Evolutionary conservation across 192 early-diverging fungal species (phyloP).

Genomic region (Backusella tarrabulga): DNA sequence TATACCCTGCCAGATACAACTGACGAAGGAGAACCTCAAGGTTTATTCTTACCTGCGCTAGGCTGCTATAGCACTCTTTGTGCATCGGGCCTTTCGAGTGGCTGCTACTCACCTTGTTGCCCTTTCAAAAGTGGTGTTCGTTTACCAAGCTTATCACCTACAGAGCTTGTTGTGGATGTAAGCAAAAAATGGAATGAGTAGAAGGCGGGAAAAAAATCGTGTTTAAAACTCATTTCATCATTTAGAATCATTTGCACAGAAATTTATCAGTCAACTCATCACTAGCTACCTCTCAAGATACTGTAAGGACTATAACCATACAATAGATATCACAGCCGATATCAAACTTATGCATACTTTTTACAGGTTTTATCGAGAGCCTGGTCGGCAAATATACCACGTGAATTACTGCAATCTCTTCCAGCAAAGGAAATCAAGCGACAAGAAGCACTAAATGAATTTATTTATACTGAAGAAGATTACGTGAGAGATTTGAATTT

Average conservation of each 20-base stretch:
- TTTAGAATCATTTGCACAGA: background rate
- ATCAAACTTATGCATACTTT: background rate
- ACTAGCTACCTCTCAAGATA: conserved; percentile 23
- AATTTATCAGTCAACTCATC: conserved; percentile 32
- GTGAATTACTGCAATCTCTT: conserved; percentile 64
- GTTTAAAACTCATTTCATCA: background rate
- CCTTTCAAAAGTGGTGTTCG: conserved; percentile 13
- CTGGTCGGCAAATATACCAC: conserved; percentile 79
- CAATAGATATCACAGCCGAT: background rate
- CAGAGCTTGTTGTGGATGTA: background rate
- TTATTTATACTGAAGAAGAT: conserved; percentile 89
- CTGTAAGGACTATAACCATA: conserved; percentile 5
- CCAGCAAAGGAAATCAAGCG: conserved; percentile 74
- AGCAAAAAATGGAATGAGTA: background rate
- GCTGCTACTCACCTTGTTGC: conserved; percentile 29
- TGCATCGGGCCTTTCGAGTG: background rate
- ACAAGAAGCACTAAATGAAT: conserved; percentile 95
- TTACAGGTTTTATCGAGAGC: conserved; percentile 25
- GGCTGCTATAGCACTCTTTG: conserved; percentile 24
- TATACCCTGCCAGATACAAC: conserved; percentile 21
- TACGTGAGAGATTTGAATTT: conserved; percentile 88
- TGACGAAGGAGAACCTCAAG: conserved; percentile 9
- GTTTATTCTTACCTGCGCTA: conserved; percentile 16
- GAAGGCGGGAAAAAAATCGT: background rate
- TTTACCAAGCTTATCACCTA: background rate